Evolutionary conservation across 225 moss, liverwort and hornwort genomes (phyloP).

Genomic region (Pseudisothecium myosuroides): DNA sequence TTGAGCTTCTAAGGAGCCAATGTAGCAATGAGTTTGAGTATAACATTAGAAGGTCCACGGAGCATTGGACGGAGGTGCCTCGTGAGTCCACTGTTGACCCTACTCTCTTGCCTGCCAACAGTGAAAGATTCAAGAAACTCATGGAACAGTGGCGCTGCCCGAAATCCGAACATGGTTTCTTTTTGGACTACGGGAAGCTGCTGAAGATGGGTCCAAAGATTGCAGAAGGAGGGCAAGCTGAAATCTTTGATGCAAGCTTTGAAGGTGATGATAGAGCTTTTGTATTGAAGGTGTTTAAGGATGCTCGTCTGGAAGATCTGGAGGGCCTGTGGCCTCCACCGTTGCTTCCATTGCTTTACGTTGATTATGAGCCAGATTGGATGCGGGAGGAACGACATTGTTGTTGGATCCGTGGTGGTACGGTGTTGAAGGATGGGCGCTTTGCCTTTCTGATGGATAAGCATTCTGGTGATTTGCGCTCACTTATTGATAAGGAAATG

Average conservation of each 20-base stretch:
- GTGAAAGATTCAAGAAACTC: neutral
- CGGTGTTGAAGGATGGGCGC: neutral
- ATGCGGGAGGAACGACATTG: neutral
- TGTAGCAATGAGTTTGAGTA: neutral
- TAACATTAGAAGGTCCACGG: neutral
- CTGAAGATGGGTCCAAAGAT: neutral
- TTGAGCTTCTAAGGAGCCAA: neutral
- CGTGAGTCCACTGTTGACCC: neutral
- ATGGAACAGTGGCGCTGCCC: neutral
- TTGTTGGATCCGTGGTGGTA: neutral
- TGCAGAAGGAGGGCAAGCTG: neutral
- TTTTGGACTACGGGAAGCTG: neutral
- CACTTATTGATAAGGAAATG: neutral
- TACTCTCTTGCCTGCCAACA: neutral
- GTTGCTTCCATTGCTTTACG: neutral
- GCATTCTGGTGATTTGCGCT: neutral
- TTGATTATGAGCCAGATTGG: neutral
- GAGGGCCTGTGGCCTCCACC: neutral
- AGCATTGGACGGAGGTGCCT: neutral
- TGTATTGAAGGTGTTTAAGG: neutral
- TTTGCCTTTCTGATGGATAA: neutral
- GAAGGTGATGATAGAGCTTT: neutral
- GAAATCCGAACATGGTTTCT: neutral
- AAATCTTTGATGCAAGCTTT: neutral
- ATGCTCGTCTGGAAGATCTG: neutral